Percentiles rank a stretch among this genome's conserved stretches.
Conservation (phyloP, 441 rosid species). For the Aquilaria agallochum region DNA sequence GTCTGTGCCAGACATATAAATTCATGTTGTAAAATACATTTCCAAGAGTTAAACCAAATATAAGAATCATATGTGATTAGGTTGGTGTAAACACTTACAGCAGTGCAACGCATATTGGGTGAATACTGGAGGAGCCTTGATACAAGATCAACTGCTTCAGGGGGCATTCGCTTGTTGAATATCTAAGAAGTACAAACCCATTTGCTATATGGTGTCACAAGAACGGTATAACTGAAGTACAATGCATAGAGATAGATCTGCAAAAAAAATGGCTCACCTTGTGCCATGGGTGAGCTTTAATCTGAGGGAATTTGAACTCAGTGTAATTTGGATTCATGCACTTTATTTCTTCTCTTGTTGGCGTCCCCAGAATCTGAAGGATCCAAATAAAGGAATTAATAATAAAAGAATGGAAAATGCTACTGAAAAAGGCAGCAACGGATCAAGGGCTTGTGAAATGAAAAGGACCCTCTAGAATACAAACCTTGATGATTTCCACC, state of each 20-base stretch:
- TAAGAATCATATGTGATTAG: too few relatives aligned
- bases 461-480: conserved; percentile 1
- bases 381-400: conserved; percentile 1
- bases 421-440: conserved; percentile 2
- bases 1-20: not conserved
- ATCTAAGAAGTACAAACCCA: conserved; percentile 33
- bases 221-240: not conserved
- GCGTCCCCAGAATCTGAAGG: conserved; percentile 70
- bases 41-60: too few relatives aligned
- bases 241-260: conserved; percentile 6
- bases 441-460: not conserved
- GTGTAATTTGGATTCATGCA: conserved; percentile 95
- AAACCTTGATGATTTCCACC: conserved; percentile 86
- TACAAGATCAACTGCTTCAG: conserved; percentile 75
- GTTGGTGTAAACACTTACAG: conserved; percentile 40
- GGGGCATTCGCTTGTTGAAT: conserved; percentile 60
- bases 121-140: conserved; percentile 89
- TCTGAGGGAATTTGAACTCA: conserved; percentile 88
- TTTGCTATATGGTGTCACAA: conserved; percentile 9
- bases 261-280: conserved; percentile 43
- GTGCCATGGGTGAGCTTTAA: conserved; percentile 96
- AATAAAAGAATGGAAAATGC: conserved; percentile 6
- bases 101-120: conserved; percentile 71
- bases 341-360: conserved; percentile 82
- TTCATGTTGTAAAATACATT: too few relatives aligned